These are phyloP conservation scores for Pisolithus albus DNA, from an alignment of 768 basidiomycete species.

Conservation along the genomic window DNA sequence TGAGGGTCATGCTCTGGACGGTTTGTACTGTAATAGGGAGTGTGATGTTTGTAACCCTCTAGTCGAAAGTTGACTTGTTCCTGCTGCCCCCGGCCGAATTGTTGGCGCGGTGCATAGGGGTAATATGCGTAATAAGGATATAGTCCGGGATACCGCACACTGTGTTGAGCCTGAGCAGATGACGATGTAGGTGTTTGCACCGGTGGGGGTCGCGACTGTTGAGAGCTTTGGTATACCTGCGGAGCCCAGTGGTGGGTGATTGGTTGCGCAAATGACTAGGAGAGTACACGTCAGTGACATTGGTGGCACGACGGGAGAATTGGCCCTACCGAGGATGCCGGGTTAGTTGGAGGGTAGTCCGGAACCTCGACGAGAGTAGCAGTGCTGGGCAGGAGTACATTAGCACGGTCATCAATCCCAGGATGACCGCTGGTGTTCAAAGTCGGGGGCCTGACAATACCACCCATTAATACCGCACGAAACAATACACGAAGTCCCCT, in stretches of 20 bases:
- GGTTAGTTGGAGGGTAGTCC: conserved; percentile 7
- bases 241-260: too few relatives aligned
- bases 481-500: neutral
- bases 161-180: neutral
- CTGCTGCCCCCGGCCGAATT: too few relatives aligned
- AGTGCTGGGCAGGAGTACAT: conserved; percentile 26
- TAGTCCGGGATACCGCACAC: neutral
- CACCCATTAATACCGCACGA: neutral
- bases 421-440: conserved; percentile 10
- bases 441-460: conserved; percentile 9
- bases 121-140: neutral
- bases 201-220: neutral
- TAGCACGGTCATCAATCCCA: conserved; percentile 4
- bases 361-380: conserved; percentile 31
- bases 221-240: neutral
- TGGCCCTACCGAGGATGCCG: conserved; percentile 12
- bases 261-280: too few relatives aligned
- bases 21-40: neutral
- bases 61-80: neutral
- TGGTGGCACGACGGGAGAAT: neutral
- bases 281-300: too few relatives aligned
- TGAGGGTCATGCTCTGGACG: neutral
- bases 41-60: too few relatives aligned
- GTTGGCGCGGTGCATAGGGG: too few relatives aligned
- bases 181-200: neutral